Base-by-base conservation (phyloP, 2,329 filamentous ascomycete genomes). In the Balansia obtecta region DNA sequence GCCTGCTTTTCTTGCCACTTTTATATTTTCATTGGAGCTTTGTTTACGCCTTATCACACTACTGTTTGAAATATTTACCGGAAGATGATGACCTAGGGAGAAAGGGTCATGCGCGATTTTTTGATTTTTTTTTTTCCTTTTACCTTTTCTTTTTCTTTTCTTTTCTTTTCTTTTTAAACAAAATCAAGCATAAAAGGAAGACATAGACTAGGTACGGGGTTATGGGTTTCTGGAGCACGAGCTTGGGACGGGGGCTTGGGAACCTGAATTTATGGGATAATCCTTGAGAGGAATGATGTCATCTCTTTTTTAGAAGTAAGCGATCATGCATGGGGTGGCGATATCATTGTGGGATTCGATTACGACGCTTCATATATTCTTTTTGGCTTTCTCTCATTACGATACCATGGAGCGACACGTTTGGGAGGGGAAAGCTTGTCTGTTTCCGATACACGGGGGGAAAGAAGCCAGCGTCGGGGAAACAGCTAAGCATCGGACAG, bases 321-420 rank as follows among this genome's bases (percentile, higher is more conserved):
- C 49, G 49, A 51, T 38, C n/a, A 48, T 51, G 45, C 50, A 51
- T 51, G 45, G 41, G 39, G 46, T 37, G 46, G 50, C 30, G 42
- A 46, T 46, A 43, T 48, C n/a, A 32, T 48, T 34, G 18, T 12
- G 27, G 38, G 38, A 22, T 20, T 20, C 18, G 4, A 18, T 9
- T n/a, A 39, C 10, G 42, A 45, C 11, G 32, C 42, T 5, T 32
- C 22, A 44, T 12, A 27, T 44, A n/a, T n/a, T 27, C 20, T 44
- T 16, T 15, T 22, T 12, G 7, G 22, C 42, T 44, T 44, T 32
- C 22, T 44, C 42, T 44, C 33, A 48, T 48, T 9, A 48, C 45
- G 45, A 48, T 48, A 48, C 34, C 45, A 48, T 12, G 45, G 34
- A 41, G 46, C 46, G 37, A 43, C 46, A 48, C 38, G 20, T 4